These are phyloP conservation scores for Orbilia quercus DNA, from an alignment of 2,329 filamentous ascomycete species.

Conservation along the genomic window DNA sequence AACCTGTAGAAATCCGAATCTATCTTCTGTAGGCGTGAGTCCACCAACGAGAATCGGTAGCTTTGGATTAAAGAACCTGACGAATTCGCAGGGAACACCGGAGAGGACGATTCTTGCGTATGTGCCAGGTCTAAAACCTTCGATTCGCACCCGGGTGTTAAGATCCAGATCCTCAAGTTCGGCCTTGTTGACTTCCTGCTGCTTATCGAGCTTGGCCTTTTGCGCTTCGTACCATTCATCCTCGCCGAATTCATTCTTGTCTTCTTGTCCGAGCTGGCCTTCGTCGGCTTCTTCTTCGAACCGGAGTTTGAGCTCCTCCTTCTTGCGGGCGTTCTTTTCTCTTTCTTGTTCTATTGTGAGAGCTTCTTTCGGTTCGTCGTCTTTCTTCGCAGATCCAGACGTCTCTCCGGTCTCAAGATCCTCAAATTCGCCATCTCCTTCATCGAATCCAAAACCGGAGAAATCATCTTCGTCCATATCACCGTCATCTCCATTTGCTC, in stretches of 20 bases:
- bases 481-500: constrained; percentile 65
- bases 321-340: constrained; percentile 86
- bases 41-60: constrained; percentile 90
- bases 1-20: constrained; percentile 94
- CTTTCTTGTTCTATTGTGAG: constrained; percentile 84
- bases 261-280: constrained; percentile 63
- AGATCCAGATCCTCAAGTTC: constrained; percentile 92
- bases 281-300: constrained; percentile 99
- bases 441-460: constrained; percentile 65
- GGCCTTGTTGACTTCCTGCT: constrained; percentile 93
- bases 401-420: constrained; percentile 83
- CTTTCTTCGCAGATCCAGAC: constrained; percentile 63
- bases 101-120: constrained; percentile 93
- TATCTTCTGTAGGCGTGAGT: constrained; percentile 90
- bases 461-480: constrained; percentile 64
- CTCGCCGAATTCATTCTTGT: constrained; percentile 86
- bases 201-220: constrained; percentile 93
- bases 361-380: constrained; percentile 65
- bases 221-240: constrained; percentile 99
- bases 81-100: constrained; percentile 89
- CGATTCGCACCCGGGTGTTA: constrained; percentile 81
- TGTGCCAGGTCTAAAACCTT: constrained; percentile 90
- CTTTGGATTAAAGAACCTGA: constrained; percentile 80
- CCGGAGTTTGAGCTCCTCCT: constrained; percentile 91
- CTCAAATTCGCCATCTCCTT: constrained; percentile 84